Evolutionary conservation across 2,329 filamentous ascomycete species (phyloP), one percentile per base, ranked within the genome.

Genomic region (Colletotrichum paranaense): DNA sequence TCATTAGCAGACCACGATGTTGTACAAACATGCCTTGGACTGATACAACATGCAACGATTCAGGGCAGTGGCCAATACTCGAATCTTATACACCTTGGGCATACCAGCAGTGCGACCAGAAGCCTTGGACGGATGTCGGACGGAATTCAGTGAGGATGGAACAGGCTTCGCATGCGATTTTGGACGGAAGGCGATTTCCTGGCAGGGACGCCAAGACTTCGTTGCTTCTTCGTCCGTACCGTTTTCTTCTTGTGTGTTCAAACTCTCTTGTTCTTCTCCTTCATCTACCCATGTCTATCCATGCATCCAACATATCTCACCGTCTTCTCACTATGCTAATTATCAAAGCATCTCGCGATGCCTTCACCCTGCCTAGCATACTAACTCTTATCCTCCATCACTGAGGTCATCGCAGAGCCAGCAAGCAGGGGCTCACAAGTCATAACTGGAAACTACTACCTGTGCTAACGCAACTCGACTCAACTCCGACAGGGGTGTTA

Each of bases 161-260:
- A 64, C 66, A 26, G 32, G 35, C 58, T 53, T 72, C 42, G 66
- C 59, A 64, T 72, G 66, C 69, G 66, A 60, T 69, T 72, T 71
- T 72, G 59, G 66, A 56, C 55, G 19, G 60, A 70, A 70, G 46
- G 55, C 35, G 52, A 66, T 73, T 65, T 60, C 53, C 46, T 70
- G 70, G 66, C 59, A 73, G 70, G 67, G 60, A 66, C 70, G 59
- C 60, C 70, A 69, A 72, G 66, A 24, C 42, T 52, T 35, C 9
- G 11, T 63, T 42, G 19, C 22, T 14, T 64, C 62, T 42, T 56
- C 52, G 32, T 42, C 49, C 7, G 62, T 26, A 35, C 49, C 22
- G 1, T 28, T 24, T 24, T 6, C 12, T 56, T 22, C 30, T 38
- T 16, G 6, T 53, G 26, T 52, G 28, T 26, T 53, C 46, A 35